Conservation (phyloP, 257 asterid species). For the Capsicum rhomboideum region DNA sequence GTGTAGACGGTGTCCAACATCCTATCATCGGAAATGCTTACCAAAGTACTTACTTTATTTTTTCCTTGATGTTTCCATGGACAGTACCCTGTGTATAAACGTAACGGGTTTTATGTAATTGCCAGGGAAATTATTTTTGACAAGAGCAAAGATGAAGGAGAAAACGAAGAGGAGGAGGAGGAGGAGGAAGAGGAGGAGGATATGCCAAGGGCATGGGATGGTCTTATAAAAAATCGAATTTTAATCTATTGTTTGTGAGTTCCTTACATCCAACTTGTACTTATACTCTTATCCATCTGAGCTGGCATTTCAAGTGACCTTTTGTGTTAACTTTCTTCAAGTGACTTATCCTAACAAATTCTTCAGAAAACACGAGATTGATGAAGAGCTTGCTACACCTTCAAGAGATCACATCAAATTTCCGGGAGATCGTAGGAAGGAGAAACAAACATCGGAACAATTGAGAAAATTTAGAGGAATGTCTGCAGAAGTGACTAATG, state of each 20-base stretch:
- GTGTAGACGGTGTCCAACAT: constrained; percentile 94
- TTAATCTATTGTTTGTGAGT: constrained; percentile 89
- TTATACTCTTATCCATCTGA: not conserved
- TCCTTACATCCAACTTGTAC: not conserved
- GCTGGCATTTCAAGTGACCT: not conserved
- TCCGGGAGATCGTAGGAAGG: constrained; percentile 39
- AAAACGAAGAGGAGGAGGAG: not conserved
- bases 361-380: constrained; percentile 61
- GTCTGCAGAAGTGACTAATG: constrained; percentile 17
- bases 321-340: not conserved
- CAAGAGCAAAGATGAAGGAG: not conserved
- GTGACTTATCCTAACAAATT: not conserved
- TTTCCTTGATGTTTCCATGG: not conserved
- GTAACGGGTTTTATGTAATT: constrained; percentile 7
- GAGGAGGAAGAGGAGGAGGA: constrained; percentile 20
- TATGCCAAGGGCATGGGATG: constrained; percentile 80
- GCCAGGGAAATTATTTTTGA: constrained; percentile 49
- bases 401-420: constrained; percentile 61
- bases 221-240: constrained; percentile 57
- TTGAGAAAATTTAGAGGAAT: constrained; percentile 12
- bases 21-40: constrained; percentile 84
- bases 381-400: constrained; percentile 45
- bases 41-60: constrained; percentile 62
- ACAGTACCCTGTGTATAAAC: not conserved
- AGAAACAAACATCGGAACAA: constrained; percentile 11